Percentiles rank a stretch among this genome's conserved stretches.
Conservation (phyloP, 345 rosid species). For the Dimocarpus longan region DNA sequence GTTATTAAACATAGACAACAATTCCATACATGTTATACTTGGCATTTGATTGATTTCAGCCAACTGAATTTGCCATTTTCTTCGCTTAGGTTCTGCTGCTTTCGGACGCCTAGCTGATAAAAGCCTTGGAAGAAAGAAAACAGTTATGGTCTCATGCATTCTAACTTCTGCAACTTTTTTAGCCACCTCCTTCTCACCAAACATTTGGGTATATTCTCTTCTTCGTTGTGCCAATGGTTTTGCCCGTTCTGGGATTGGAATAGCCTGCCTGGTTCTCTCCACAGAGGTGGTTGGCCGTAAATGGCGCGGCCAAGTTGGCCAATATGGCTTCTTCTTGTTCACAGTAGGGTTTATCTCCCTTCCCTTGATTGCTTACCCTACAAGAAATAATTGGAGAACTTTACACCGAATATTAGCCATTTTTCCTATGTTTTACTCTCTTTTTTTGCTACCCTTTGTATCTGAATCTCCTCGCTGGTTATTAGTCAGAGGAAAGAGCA, state of each 20-base stretch:
- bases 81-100: constrained; percentile 53
- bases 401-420: constrained; percentile 51
- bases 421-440: constrained; percentile 52
- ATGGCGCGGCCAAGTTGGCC: constrained; percentile 80
- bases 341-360: constrained; percentile 68
- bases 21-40: too few relatives aligned
- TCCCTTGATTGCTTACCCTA: constrained; percentile 56
- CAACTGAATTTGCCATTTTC: background rate
- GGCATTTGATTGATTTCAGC: too few relatives aligned
- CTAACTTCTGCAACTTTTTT: constrained; percentile 54
- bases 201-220: constrained; percentile 63
- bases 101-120: constrained; percentile 63
- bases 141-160: constrained; percentile 50
- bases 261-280: constrained; percentile 70
- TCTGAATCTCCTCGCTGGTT: constrained; percentile 90
- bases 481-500: constrained; percentile 45
- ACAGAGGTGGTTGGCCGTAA: constrained; percentile 72
- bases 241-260: constrained; percentile 59
- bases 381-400: constrained; percentile 63
- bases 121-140: constrained; percentile 62
- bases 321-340: constrained; percentile 78
- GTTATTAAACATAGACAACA: too few relatives aligned
- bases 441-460: constrained; percentile 46
- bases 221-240: constrained; percentile 71
- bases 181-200: constrained; percentile 69